Evolutionary conservation across 352 stramenopile genomes (phyloP).

Genomic region (Phytophthora cryptogea): DNA sequence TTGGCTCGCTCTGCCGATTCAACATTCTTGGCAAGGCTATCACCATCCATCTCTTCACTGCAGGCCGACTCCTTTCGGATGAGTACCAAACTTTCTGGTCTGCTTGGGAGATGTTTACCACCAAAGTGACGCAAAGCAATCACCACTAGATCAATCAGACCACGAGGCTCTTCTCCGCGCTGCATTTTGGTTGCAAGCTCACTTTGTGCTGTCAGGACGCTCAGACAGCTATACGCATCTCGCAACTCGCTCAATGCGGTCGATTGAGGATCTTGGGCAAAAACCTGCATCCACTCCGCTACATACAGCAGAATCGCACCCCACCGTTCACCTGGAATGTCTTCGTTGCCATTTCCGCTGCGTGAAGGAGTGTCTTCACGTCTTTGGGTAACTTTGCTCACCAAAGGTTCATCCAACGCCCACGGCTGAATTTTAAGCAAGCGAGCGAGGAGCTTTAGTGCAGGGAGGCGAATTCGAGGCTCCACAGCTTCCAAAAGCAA

Average conservation of each 20-base stretch:
- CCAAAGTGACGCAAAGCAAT: conserved; percentile 45
- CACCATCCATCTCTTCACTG: conserved; percentile 1
- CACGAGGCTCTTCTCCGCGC: conserved; percentile 36
- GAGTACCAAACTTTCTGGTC: conserved; percentile 33
- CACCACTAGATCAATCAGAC: conserved; percentile 52
- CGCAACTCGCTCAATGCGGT: conserved; percentile 38
- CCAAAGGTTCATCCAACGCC: conserved; percentile 15
- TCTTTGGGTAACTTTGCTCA: neutral
- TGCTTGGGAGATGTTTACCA: conserved; percentile 27
- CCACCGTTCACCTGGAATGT: conserved; percentile 42
- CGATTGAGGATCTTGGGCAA: conserved; percentile 44
- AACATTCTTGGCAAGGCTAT: neutral
- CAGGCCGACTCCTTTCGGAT: conserved; percentile 27
- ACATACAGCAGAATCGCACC: conserved; percentile 44
- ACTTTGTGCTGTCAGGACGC: conserved; percentile 41
- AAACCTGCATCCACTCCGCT: conserved; percentile 81
- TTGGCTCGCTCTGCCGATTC: conserved; percentile 7
- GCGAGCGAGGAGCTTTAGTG: conserved; percentile 50
- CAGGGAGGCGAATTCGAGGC: conserved; percentile 44
- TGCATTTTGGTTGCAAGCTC: conserved; percentile 35
- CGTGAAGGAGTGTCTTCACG: neutral
- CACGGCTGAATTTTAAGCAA: conserved; percentile 36
- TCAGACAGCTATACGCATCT: conserved; percentile 50
- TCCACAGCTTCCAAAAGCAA: conserved; percentile 60
- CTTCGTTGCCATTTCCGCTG: neutral